Base-by-base conservation (phyloP, 2,329 filamentous ascomycete genomes). In the Chaetomiaceae sp. region DNA sequence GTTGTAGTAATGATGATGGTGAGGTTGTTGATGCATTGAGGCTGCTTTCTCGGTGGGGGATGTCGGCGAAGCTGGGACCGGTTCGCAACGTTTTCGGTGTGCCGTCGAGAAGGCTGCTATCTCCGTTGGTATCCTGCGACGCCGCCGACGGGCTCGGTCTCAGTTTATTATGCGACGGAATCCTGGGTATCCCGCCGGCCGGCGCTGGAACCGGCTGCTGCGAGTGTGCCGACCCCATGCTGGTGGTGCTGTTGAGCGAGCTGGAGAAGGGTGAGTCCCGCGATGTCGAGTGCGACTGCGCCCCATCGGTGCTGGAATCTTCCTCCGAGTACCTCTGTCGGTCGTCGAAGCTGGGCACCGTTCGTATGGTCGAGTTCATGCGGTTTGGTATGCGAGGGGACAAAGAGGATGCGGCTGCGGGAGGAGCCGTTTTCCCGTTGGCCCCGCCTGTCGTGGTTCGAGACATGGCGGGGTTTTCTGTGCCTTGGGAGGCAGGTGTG, bases 261-360 rank as follows among this genome's bases (percentile, higher is more conserved):
- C 78, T 80, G 37, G 79, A 81, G 59, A 82, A 78, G 56, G 69
- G 72, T 54, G 79, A 82, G 60, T 75, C 75, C 20, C 65, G 64
- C 46, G 64, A 63, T 20, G 60, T 62, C 3, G 61, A 57, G 36
- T 59, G 60, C 27, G 71, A 72, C 6, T 66, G 67, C 15, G 70
- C 68, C 31, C 59, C 59, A 37, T 69, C 68, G 47, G 69, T 71
- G 39, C 71, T 71, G 12, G 61, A 66, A 52, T 74, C 71, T 38
- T 77, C 75, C 53, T 75, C 76, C 51, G 71, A 72, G 38, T 67
- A 63, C 31, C 69, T 47, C 8, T 60, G 60, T 20, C 58, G 59
- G 45, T 68, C 74, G 65, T 83, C 80, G 64, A 77, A 75, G 69
- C 77, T 82, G 36, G 74, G 72, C 34, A 84, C 80, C 51, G 78